Percentiles rank a stretch among this genome's conserved stretches.
Conservation (phyloP, 2,329 filamentous ascomycete species). For the Gnomoniopsis smithogilvyi region DNA sequence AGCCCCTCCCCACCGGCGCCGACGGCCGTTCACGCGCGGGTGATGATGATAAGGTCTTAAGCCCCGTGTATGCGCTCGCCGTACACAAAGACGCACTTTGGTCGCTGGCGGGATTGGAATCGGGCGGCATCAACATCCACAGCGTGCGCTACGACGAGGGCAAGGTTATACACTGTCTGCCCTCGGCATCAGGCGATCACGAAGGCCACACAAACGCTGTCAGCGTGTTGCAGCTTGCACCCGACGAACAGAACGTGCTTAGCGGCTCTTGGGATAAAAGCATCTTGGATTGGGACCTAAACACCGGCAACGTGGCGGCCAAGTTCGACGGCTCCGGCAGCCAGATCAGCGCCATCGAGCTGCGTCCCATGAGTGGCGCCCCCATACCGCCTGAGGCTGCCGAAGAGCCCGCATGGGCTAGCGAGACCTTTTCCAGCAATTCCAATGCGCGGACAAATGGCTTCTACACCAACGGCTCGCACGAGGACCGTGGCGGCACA, state of each 20-base stretch:
- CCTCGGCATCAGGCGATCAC: conserved; percentile 38
- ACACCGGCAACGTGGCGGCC: conserved; percentile 74
- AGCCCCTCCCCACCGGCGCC: conserved; percentile 45
- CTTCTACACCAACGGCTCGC: conserved; percentile 35
- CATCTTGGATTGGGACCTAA: conserved; percentile 91
- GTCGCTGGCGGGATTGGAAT: conserved; percentile 87
- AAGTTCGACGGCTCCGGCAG: conserved; percentile 73
- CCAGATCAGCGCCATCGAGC: conserved; percentile 86
- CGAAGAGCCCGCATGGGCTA: conserved; percentile 55
- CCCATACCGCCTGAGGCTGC: conserved; percentile 71
- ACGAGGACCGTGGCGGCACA: neutral
- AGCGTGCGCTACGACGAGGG: conserved; percentile 93
- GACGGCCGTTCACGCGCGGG: conserved; percentile 23
- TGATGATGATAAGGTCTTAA: conserved; percentile 63
- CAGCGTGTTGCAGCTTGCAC: conserved; percentile 76
- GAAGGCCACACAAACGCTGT: conserved; percentile 78
- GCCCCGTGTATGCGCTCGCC: conserved; percentile 90
- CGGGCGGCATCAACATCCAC: conserved; percentile 88
- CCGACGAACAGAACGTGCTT: conserved; percentile 82
- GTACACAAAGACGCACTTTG: conserved; percentile 87
- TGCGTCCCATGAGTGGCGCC: conserved; percentile 71
- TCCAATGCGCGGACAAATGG: conserved; percentile 52
- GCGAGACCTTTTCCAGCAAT: conserved; percentile 77
- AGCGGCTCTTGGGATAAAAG: conserved; percentile 97
- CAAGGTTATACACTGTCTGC: conserved; percentile 77